These are phyloP conservation scores for Fereydounia khargensis DNA, from an alignment of 1,284 basidiomycete genomes.

Conservation along the genomic window DNA sequence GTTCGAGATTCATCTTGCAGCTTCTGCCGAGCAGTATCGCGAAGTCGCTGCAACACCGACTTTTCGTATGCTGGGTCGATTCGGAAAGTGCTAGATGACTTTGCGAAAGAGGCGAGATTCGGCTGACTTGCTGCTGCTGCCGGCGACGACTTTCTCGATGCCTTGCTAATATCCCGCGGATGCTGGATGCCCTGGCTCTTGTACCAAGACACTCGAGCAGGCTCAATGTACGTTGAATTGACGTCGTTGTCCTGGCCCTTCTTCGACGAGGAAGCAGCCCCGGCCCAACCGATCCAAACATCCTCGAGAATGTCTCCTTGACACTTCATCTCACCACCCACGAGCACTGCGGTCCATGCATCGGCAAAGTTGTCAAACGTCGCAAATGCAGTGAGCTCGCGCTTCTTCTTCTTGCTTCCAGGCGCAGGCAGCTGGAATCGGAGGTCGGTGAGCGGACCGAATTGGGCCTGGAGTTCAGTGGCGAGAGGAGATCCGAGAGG, in stretches of 20 bases:
- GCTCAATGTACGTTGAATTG: conserved; percentile 16
- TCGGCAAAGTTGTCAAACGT: conserved; percentile 29
- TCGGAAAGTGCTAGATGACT: too few species aligned
- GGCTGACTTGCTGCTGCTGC: too few species aligned
- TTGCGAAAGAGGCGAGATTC: too few species aligned
- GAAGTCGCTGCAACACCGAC: conserved; percentile 10
- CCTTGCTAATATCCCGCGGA: conserved; percentile 17
- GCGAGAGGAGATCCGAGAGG: conserved; percentile 30
- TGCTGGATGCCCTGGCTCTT: conserved; percentile 6
- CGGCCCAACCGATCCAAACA: conserved; percentile 46
- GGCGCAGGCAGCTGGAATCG: conserved; percentile 19
- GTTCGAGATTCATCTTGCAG: background rate
- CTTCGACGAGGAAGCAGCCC: conserved; percentile 1
- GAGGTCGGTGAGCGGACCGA: conserved; percentile 33
- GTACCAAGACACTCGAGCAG: conserved; percentile 22
- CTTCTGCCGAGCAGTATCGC: conserved; percentile 6
- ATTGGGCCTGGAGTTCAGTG: conserved; percentile 12
- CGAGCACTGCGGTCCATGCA: conserved; percentile 41
- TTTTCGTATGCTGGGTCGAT: conserved; percentile 9
- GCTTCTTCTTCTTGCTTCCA: conserved; percentile 19
- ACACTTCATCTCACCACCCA: conserved; percentile 41
- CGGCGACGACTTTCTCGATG: too few species aligned
- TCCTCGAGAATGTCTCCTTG: conserved; percentile 37
- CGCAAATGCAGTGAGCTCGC: conserved; percentile 38
- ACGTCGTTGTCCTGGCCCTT: conserved; percentile 1